These are phyloP conservation scores for Rhodosporidiobolus sp. DNA, from an alignment of 768 basidiomycete species.

Conservation along the genomic window DNA sequence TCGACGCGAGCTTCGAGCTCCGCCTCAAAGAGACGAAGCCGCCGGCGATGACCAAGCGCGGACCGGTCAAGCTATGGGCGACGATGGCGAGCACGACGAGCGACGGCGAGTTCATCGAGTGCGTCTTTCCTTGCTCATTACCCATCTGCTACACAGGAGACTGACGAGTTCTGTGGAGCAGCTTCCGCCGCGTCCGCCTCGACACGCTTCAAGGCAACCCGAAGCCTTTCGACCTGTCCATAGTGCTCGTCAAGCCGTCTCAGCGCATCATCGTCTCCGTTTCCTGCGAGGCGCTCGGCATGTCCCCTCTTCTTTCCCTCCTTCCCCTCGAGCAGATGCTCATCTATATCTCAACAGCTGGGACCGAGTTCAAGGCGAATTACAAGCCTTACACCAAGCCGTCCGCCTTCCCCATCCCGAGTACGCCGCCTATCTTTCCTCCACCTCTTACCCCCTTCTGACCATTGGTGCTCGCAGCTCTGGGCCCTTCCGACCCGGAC, in stretches of 20 bases:
- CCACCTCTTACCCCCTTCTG: not conserved
- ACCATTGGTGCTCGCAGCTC: not conserved
- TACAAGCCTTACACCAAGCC: slow-evolving; percentile 18
- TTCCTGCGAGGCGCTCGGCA: slow-evolving; percentile 39
- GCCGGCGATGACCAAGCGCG: slow-evolving; percentile 13
- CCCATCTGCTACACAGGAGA: not conserved
- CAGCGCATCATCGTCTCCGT: slow-evolving; percentile 37
- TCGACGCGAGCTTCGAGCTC: slow-evolving; percentile 18
- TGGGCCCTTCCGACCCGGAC: not conserved
- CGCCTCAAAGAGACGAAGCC: slow-evolving; percentile 21
- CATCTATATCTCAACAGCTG: slow-evolving; percentile 5
- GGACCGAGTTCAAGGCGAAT: slow-evolving; percentile 21
- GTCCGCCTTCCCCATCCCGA: slow-evolving; percentile 22
- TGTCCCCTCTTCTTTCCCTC: not conserved
- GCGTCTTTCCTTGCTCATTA: not conserved
- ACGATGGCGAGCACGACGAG: slow-evolving; percentile 22
- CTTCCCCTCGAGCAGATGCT: not conserved
- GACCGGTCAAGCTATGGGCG: slow-evolving; percentile 12
- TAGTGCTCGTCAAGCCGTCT: slow-evolving; percentile 39
- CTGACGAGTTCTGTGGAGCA: not conserved
- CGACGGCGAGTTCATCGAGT: slow-evolving; percentile 40
- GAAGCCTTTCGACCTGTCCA: slow-evolving; percentile 26
- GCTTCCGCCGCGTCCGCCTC: slow-evolving; percentile 31
- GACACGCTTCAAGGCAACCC: slow-evolving; percentile 11
- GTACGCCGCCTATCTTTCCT: slow-evolving; percentile 6